These are phyloP conservation scores for Acrasis kona DNA, from an alignment of 78 protist species.

Conservation along the genomic window DNA sequence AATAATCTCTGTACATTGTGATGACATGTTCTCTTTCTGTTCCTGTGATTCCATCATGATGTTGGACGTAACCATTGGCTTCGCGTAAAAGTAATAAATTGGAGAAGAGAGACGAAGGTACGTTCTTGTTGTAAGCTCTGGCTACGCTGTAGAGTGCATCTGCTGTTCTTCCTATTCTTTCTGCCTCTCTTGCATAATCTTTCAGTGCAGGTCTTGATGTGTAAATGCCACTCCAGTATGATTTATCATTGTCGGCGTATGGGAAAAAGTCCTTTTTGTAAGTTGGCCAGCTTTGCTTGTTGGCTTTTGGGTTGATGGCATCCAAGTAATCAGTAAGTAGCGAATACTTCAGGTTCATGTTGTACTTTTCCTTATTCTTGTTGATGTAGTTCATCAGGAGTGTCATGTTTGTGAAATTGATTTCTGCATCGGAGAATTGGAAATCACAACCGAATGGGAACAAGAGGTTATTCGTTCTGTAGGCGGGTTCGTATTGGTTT, in stretches of 20 bases:
- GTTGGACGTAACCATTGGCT: conserved; percentile 8
- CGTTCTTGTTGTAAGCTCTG: background rate
- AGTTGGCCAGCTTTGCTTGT: conserved; percentile 6
- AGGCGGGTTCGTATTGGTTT: background rate
- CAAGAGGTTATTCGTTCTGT: conserved; percentile 8
- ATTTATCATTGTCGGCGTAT: conserved; percentile 49
- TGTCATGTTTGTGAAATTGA: background rate
- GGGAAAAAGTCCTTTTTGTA: conserved; percentile 75
- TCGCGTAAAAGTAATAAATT: background rate
- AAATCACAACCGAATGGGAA: conserved; percentile 6
- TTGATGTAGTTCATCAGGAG: background rate
- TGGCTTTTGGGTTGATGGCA: background rate
- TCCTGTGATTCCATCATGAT: conserved; percentile 32
- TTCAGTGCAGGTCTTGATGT: conserved; percentile 66
- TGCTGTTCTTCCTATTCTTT: background rate
- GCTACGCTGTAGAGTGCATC: background rate
- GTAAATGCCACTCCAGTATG: conserved; percentile 87
- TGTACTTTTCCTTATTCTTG: background rate
- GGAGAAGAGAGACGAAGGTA: background rate
- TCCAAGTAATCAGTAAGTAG: conserved; percentile 5
- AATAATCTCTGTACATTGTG: background rate
- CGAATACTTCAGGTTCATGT: background rate
- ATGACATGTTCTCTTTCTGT: conserved; percentile 11
- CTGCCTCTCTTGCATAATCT: background rate
- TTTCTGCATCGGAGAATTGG: background rate